These are phyloP conservation scores for Globisporangium paroecandrum DNA, from an alignment of 352 stramenopile species.

Conservation along the genomic window DNA sequence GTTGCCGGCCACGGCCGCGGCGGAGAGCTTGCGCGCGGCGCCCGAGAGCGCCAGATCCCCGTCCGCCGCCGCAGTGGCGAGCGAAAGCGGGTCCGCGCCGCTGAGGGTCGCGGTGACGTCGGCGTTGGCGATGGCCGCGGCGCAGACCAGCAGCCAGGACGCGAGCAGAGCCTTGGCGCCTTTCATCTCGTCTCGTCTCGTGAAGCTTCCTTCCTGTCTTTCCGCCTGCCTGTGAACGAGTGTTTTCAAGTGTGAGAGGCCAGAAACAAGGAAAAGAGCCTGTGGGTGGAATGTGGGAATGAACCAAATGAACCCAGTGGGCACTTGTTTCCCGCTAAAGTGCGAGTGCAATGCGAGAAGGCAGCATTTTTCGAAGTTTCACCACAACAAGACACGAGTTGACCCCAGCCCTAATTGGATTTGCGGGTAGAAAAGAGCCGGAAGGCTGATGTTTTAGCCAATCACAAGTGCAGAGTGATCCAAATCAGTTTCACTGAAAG, in stretches of 20 bases:
- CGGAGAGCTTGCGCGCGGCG: slow-evolving; percentile 19
- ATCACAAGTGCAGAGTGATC: neutral
- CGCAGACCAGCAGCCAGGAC: slow-evolving; percentile 17
- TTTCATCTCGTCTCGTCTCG: slow-evolving; percentile 12
- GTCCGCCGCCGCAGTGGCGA: neutral
- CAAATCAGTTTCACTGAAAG: neutral
- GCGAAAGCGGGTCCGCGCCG: neutral
- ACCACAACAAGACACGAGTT: slow-evolving; percentile 4
- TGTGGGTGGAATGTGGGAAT: neutral
- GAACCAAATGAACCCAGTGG: slow-evolving; percentile 10
- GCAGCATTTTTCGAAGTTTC: neutral
- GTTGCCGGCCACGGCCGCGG: slow-evolving; percentile 19
- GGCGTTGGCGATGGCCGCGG: slow-evolving; percentile 4
- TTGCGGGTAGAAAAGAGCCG: slow-evolving; percentile 2
- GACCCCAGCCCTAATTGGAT: neutral
- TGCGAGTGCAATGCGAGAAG: neutral
- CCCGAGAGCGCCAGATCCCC: neutral
- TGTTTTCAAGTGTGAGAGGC: slow-evolving; percentile 8
- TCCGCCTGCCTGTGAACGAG: neutral
- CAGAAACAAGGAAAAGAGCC: neutral
- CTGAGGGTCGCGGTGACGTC: neutral
- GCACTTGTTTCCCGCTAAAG: neutral
- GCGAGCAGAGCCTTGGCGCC: slow-evolving; percentile 12
- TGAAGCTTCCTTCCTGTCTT: neutral
- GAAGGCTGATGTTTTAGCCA: neutral